Base-by-base conservation (phyloP, 1,284 basidiomycete genomes). In the Ganoderma multipileum region DNA sequence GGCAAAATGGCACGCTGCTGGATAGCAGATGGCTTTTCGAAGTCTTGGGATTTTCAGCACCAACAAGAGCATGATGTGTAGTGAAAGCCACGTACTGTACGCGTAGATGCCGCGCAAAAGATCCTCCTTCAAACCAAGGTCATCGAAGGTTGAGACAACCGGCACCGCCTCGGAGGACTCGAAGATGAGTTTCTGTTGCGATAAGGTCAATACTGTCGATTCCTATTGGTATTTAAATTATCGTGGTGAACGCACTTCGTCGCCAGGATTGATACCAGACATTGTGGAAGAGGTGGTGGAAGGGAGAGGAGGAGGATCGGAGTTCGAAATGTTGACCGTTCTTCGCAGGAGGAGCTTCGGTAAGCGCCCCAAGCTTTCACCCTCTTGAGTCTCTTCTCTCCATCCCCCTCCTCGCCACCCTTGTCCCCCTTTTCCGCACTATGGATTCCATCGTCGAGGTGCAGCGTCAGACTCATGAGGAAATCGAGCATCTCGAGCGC, bases 21-120 rank as follows among this genome's bases (percentile, higher is more conserved):
- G 79, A 99, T 99, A 63, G 97, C 97, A 70, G 97, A 99, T 30
- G 98, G 96, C 81, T 97, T 98, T 87, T 99, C 98, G 77, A 99
- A 99, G 83, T 97, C 96, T 98, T 75, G 18, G 64, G 42, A 42
- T 18, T 50, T 20, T 61, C 57, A 36, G 44, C 14, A 60, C 5
- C 8, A 28, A 58, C 3, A 41, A 41, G 23, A 7, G 42, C 12
- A 39, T 28, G 20, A 23, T 7, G 30, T 7, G n/a, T 12, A 68
- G 59, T 66, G 41, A 60, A 23, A 61, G 67, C 39, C 57, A 88
- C 95, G 74, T 74, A 98, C 97, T 98, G 86, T 99, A 99, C 63
- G 97, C 98, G 81, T 99, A 99, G 82, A 99, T 96, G 75, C 98
- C 98, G 71, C 98, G 92, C 63, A 99, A 83, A 55, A 99, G 89